Base-by-base conservation (phyloP, 75 land plant genomes). In the Pinus tabuliformis region DNA sequence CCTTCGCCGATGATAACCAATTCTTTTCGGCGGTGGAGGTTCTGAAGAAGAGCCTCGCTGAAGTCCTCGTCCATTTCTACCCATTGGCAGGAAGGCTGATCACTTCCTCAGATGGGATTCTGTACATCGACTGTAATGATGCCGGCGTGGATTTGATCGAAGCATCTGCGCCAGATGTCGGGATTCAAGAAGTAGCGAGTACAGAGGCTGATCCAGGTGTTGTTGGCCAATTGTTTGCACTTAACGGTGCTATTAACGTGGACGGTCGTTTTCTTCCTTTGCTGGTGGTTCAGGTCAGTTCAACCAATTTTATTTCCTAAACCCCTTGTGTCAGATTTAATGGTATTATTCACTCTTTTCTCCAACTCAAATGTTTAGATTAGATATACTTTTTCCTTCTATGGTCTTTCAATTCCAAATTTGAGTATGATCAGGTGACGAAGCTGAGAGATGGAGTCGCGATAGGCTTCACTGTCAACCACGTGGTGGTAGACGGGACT, bases 391-490 rank as follows among this genome's bases (percentile, higher is more conserved):
- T 0, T 26, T 26, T 26, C 26, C 0, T 26, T 26, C 26, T 26
- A 33, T 33, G 33, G 33, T 49, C 1, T 2, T 49, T 49, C 2
- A 1, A 1, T 49, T 49, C 12, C 9, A 9, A 49, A 49, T 49
- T 49, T 49, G 52, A 49, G 1, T 8, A 8, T 49, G 52, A 8
- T 49, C 54, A 49, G 75, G 57, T 91, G 15, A 91, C 93, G 11
- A 88, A 89, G 85, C 81, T 91, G 21, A 82, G 74, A 59, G 87
- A 89, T 75, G 94, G 94, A 18, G 14, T 91, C 6, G 83, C 88
- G 24, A 26, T 91, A 0, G 94, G 87, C 8, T 87, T 83, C 76
- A 83, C 94, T 13, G 81, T 89, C 83, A 89, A 89, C 81, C 94
- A 91, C 72, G 86, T 85, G 12, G 56, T 85, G 58, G 82, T 87